These are phyloP conservation scores for Pichia deserticola DNA, from an alignment of 805 yeast genomes.

Conservation along the genomic window DNA sequence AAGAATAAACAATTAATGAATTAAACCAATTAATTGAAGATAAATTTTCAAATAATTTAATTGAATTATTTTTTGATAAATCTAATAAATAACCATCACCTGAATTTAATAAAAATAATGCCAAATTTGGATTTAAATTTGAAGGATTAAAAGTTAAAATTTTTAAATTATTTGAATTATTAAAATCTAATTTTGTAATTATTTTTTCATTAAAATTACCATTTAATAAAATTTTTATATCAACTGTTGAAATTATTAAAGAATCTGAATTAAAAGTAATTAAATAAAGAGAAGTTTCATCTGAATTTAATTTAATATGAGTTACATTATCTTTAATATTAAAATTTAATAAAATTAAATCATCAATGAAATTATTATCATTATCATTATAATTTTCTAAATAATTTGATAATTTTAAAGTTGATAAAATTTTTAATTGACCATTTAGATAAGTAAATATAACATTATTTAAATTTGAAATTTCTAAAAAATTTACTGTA, in stretches of 20 bases:
- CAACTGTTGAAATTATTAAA: neutral
- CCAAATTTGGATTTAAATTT: neutral
- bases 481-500: slow-evolving; percentile 14
- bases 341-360: neutral
- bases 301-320: slow-evolving; percentile 18
- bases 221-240: slow-evolving; percentile 2
- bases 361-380: neutral
- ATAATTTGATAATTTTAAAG: slow-evolving; percentile 11
- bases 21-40: slow-evolving; percentile 11
- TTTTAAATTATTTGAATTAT: neutral
- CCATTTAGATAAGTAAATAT: slow-evolving; percentile 18
- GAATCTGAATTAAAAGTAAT: neutral
- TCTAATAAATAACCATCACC: slow-evolving; percentile 4
- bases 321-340: slow-evolving; percentile 4
- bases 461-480: slow-evolving; percentile 14
- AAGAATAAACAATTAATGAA: neutral
- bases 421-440: slow-evolving; percentile 15
- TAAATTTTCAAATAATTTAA: neutral
- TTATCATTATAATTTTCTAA: slow-evolving; percentile 13
- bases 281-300: slow-evolving; percentile 15
- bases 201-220: slow-evolving; percentile 4
- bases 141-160: slow-evolving; percentile 5
- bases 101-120: slow-evolving; percentile 2
- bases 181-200: neutral
- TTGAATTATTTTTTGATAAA: neutral